These are phyloP conservation scores for Komagataella kurtzmanii DNA, from an alignment of 805 yeast genomes.

Conservation along the genomic window DNA sequence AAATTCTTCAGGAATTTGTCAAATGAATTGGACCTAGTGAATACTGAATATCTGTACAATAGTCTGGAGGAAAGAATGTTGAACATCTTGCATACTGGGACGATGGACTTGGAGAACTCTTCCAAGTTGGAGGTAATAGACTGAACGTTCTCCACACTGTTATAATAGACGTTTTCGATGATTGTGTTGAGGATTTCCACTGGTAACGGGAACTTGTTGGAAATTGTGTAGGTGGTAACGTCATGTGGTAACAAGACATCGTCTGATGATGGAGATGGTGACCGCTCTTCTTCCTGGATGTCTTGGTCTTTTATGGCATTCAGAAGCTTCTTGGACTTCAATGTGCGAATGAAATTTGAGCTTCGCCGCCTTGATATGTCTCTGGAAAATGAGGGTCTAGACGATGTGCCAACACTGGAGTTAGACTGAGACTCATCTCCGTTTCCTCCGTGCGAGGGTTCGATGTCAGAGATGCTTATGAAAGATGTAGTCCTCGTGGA, in stretches of 20 bases:
- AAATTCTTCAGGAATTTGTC: conserved; percentile 53
- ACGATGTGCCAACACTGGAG: neutral
- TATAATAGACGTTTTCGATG: conserved; percentile 16
- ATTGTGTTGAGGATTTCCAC: conserved; percentile 18
- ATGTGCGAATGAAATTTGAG: neutral
- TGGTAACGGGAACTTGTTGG: conserved; percentile 10
- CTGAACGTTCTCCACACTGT: conserved; percentile 13
- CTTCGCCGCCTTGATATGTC: neutral
- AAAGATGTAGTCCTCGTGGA: conserved; percentile 3
- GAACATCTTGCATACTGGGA: conserved; percentile 40
- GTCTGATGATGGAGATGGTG: neutral
- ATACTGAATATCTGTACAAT: conserved; percentile 52
- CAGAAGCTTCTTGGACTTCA: neutral
- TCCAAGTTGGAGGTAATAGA: conserved; percentile 16
- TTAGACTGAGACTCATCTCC: neutral
- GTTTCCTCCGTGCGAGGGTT: neutral
- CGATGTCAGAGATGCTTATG: neutral
- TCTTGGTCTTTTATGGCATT: neutral
- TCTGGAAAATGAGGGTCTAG: neutral
- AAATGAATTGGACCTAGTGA: conserved; percentile 72
- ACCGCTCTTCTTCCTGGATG: neutral
- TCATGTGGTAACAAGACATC: neutral
- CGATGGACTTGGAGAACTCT: conserved; percentile 12
- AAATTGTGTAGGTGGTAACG: neutral
- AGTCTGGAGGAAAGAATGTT: conserved; percentile 43